Evolutionary conservation across 2,329 filamentous ascomycete species (phyloP).

Genomic region (Apiospora aurea): DNA sequence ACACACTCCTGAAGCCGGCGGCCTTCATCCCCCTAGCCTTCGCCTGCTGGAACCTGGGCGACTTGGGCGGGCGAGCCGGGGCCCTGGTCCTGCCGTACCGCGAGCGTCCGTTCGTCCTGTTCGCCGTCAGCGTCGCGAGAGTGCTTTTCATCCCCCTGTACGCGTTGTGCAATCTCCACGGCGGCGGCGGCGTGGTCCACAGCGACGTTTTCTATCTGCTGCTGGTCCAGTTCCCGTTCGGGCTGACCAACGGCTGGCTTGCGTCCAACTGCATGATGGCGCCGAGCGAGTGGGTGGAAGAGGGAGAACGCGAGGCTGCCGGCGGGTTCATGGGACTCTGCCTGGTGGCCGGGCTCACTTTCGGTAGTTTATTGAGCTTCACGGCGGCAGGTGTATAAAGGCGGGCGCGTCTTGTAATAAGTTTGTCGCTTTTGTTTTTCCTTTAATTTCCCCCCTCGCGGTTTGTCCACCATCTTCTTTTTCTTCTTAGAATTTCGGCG

Average conservation of each 20-base stretch:
- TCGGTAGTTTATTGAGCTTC: constrained; percentile 92
- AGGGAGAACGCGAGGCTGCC: constrained; percentile 83
- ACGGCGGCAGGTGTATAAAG: constrained; percentile 61
- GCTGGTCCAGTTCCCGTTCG: constrained; percentile 83
- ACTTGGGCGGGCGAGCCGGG: constrained; percentile 77
- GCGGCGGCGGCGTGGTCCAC: constrained; percentile 72
- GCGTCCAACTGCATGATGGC: constrained; percentile 93
- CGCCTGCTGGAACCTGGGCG: constrained; percentile 92
- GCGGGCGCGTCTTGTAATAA: background rate
- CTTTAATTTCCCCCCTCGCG: too few relatives aligned
- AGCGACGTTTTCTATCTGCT: constrained; percentile 91
- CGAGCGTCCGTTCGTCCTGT: constrained; percentile 70
- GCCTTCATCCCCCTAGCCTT: constrained; percentile 91
- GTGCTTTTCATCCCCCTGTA: constrained; percentile 83
- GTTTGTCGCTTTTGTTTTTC: too few relatives aligned
- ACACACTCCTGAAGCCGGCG: constrained; percentile 70
- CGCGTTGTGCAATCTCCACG: constrained; percentile 85
- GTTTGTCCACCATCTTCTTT: background rate
- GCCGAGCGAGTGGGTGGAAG: constrained; percentile 79
- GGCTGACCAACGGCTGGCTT: constrained; percentile 85
- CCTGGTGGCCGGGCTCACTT: constrained; percentile 82
- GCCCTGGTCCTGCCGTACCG: constrained; percentile 63
- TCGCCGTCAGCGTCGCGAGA: constrained; percentile 71
- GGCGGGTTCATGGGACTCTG: constrained; percentile 94
- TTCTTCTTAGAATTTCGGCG: background rate